Evolutionary conservation across 805 yeast species (phyloP).

Genomic region (Wickerhamomyces chambardii): DNA sequence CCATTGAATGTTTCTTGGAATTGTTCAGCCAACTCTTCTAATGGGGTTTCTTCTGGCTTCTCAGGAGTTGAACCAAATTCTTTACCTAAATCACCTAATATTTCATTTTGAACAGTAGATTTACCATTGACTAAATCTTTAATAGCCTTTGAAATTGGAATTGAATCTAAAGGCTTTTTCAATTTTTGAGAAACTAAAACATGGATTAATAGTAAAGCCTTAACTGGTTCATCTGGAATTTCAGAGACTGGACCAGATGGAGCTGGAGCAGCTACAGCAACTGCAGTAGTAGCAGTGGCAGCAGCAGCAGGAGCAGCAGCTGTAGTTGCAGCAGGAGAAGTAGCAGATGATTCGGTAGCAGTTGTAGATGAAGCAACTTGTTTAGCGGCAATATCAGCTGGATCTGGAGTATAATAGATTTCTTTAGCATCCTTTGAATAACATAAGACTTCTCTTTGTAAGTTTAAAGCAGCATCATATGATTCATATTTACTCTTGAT

Average conservation of each 20-base stretch:
- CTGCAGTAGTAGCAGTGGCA: slow-evolving; percentile 49
- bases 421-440: slow-evolving; percentile 95
- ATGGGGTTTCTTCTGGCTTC: slow-evolving; percentile 97
- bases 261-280: slow-evolving; percentile 55
- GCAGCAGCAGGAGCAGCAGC: slow-evolving; percentile 49
- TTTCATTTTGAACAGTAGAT: slow-evolving; percentile 97
- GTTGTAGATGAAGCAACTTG: slow-evolving; percentile 18
- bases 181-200: slow-evolving; percentile 92
- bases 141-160: slow-evolving; percentile 87
- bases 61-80: slow-evolving; percentile 98
- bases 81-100: slow-evolving; percentile 96
- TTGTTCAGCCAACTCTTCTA: slow-evolving; percentile 89
- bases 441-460: slow-evolving; percentile 88
- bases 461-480: slow-evolving; percentile 87
- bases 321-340: slow-evolving; percentile 45
- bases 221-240: slow-evolving; percentile 83
- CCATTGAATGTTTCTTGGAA: slow-evolving; percentile 91
- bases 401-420: slow-evolving; percentile 89
- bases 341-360: slow-evolving; percentile 24
- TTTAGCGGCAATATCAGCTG: slow-evolving; percentile 31
- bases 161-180: slow-evolving; percentile 80
- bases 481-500: slow-evolving; percentile 90
- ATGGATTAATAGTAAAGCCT: slow-evolving; percentile 75
- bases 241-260: slow-evolving; percentile 77
- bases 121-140: slow-evolving; percentile 98